Evolutionary conservation across 2,329 filamentous ascomycete genomes (phyloP).

Genomic region (Magnaporthiopsis incrustans): DNA sequence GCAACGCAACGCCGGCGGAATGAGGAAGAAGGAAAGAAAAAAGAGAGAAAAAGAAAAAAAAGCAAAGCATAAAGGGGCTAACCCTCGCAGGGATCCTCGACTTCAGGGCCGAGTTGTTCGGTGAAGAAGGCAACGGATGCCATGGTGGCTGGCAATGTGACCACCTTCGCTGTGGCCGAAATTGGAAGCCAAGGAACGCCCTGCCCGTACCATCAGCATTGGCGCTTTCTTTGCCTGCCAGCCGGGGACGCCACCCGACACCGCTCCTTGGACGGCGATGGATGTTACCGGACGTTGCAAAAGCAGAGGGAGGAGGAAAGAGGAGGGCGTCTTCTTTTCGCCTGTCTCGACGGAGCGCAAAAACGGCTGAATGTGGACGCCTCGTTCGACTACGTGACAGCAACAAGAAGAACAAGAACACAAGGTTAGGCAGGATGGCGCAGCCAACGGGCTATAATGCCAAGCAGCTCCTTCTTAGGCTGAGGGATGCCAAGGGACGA

Average conservation of each 20-base stretch:
- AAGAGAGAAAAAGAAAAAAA: background rate
- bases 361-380: background rate
- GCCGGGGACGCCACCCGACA: background rate
- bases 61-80: background rate
- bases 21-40: background rate
- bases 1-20: conserved; percentile 8
- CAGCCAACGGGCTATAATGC: background rate
- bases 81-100: conserved; percentile 44
- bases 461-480: background rate
- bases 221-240: background rate
- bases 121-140: conserved; percentile 1
- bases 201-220: background rate
- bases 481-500: background rate
- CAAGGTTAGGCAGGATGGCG: background rate
- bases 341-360: too few species aligned
- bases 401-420: background rate
- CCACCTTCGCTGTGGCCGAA: background rate
- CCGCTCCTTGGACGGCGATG: background rate
- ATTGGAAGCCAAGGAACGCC: background rate
- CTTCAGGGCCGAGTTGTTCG: conserved; percentile 30
- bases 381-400: too few species aligned
- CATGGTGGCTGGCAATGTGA: background rate
- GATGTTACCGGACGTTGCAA: background rate
- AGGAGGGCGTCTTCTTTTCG: background rate
- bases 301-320: background rate